Evolutionary conservation across 2,329 filamentous ascomycete genomes (phyloP), one percentile per base, ranked within the genome.

Genomic region (Davidsoniella virescens): DNA sequence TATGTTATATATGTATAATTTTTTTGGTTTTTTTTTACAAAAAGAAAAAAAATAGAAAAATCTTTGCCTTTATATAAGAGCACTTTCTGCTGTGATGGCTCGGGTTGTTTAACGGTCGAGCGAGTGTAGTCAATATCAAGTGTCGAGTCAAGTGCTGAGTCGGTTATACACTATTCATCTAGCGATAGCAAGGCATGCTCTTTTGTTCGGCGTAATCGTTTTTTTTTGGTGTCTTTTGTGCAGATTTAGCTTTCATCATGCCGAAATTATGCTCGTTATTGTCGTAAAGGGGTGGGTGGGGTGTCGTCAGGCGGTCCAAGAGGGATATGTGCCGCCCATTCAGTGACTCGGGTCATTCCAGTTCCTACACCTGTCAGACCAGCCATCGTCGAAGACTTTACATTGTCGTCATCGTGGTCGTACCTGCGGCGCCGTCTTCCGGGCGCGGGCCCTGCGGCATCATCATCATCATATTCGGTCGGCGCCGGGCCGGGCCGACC

Each of bases 291-390:
- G 20, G 43, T 41, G 29, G 49, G 37, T 38, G 42, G 36, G 38
- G 49, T 45, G 38, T 39, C 60, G 39, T 66, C 64, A 40, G 67
- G 65, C 38, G 60, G 54, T 3, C 69, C 70, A 5, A 65, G 65
- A 54, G 66, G 64, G 14, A 75, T 67, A 59, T 70, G 71, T 39
- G 61, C 65, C 52, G 63, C 64, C 71, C 71, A 75, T 51, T 72
- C 68, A 41, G 60, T 62, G 16, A 75, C 70, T 5, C 71, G 64
- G 54, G 67, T 64, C 64, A 68, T 64, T 8, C 71, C 71, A 33
- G 65, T 62, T 1, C 65, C 68, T 25, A 62, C 61, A 4, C 68
- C 68, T 38, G 63, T 65, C 38, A 75, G 63, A 3, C 71, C 71
- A 23, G 71, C 71, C 58, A 73, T 59, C 43, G 66, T 62, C 46